Conservation (phyloP, 1,284 basidiomycete genomes). For the Peniophora sp. region DNA sequence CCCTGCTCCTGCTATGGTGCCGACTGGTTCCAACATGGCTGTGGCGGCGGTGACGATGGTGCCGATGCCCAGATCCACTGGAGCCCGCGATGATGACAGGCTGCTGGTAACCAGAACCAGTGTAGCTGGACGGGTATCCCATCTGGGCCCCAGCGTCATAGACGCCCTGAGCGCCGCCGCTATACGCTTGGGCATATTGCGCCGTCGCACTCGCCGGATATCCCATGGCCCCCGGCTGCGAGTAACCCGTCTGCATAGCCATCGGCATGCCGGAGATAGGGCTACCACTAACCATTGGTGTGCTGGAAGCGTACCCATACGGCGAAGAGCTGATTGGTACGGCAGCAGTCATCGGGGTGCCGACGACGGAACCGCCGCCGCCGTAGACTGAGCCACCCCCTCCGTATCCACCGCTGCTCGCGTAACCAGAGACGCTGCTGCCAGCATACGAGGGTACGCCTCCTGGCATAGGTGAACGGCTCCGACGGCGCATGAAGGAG, state of each 20-base stretch:
- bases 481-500: constrained; percentile 1
- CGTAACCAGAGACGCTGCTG: too few species aligned
- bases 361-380: too few species aligned
- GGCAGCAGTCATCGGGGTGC: too few species aligned
- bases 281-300: too few species aligned
- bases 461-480: background rate
- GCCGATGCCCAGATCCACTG: background rate
- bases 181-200: background rate
- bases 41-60: constrained; percentile 2
- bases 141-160: background rate
- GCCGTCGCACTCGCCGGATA: background rate
- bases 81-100: background rate
- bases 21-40: constrained; percentile 3
- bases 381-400: too few species aligned
- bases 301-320: too few species aligned
- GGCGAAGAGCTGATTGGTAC: too few species aligned
- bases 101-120: background rate
- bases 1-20: constrained; percentile 9
- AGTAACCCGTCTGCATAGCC: too few species aligned
- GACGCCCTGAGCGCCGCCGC: background rate
- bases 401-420: too few species aligned
- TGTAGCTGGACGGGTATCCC: background rate
- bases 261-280: too few species aligned
- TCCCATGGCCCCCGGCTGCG: too few species aligned
- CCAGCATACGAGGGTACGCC: background rate